phyloP scores from a whole-genome alignment of 208 protist species.

The Trypanosoma theileri region DNA sequence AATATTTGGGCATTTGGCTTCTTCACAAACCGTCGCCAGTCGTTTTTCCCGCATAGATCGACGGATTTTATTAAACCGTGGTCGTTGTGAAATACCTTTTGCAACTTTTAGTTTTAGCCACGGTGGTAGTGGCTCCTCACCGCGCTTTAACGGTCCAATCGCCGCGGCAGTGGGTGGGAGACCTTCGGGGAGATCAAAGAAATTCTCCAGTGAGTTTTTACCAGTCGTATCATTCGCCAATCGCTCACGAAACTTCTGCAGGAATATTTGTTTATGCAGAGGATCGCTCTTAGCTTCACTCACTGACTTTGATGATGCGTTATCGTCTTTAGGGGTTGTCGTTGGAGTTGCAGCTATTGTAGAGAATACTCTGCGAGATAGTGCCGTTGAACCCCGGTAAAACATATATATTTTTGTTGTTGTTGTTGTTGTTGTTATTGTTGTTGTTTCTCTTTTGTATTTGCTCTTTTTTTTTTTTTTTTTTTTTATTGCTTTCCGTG shows the following conservation, averaged over 20 bases:
- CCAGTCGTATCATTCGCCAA: conserved; percentile 65
- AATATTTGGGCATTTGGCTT: conserved; percentile 98
- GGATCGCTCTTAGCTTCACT: conserved; percentile 34
- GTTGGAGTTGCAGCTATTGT: conserved; percentile 12
- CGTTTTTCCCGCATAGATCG: conserved; percentile 81
- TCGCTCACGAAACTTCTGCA: conserved; percentile 70
- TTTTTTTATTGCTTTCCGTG: not conserved
- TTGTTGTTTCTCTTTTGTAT: not conserved
- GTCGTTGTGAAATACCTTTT: conserved; percentile 74
- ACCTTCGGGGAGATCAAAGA: conserved; percentile 76
- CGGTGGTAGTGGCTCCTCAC: conserved; percentile 82
- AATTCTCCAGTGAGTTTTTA: conserved; percentile 74
- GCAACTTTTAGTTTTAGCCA: conserved; percentile 92
- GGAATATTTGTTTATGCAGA: conserved; percentile 73
- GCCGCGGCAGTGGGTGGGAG: conserved; percentile 59
- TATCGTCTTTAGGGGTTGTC: not conserved
- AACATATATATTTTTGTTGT: conserved; percentile 12
- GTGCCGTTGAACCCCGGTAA: conserved; percentile 19
- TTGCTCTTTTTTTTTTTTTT: not conserved
- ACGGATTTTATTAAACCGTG: conserved; percentile 83
- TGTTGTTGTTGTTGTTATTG: not conserved
- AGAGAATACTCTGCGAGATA: conserved; percentile 24
- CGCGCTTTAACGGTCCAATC: conserved; percentile 77
- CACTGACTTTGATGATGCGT: conserved; percentile 24
- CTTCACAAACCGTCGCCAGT: conserved; percentile 90